Conservation (phyloP, 108 stramenopile species). For the Cyclotella choctawhatcheeana region DNA sequence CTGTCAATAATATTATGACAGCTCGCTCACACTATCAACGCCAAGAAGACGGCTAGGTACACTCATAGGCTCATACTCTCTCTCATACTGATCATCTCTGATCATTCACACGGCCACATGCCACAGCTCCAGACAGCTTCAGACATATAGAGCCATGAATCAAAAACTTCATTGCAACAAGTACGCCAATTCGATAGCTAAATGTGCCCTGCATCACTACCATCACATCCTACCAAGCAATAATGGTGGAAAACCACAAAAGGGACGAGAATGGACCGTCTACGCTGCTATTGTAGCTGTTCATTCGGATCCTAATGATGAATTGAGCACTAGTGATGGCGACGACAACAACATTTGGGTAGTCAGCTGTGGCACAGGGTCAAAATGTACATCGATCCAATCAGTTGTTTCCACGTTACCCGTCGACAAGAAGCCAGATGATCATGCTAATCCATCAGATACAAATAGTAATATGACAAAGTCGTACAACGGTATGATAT, state of each 20-base stretch:
- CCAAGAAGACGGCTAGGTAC: too few species aligned
- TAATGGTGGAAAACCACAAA: slow-evolving; percentile 77
- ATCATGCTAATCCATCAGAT: slow-evolving; percentile 7
- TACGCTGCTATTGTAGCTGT: slow-evolving; percentile 84
- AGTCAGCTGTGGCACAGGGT: slow-evolving; percentile 82
- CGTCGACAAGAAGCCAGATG: too few species aligned
- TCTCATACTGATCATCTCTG: too few species aligned
- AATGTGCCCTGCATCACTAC: slow-evolving; percentile 73
- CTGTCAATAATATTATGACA: too few species aligned
- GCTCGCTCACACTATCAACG: too few species aligned
- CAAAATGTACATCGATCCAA: slow-evolving; percentile 77
- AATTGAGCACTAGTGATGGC: background rate
- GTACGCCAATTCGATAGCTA: slow-evolving; percentile 31
- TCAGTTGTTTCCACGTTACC: slow-evolving; percentile 41
- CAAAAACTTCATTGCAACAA: background rate
- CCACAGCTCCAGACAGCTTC: too few species aligned
- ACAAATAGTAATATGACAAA: slow-evolving; percentile 13
- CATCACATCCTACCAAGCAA: slow-evolving; percentile 50
- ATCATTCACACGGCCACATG: too few species aligned
- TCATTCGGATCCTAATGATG: slow-evolving; percentile 2
- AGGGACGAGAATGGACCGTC: slow-evolving; percentile 81
- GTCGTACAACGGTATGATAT: slow-evolving; percentile 62
- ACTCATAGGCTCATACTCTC: too few species aligned
- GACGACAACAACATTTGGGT: slow-evolving; percentile 39
- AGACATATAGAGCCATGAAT: too few species aligned